Percentiles rank a stretch among this genome's conserved stretches.
Conservation (phyloP, 352 stramenopile species). For the Phytopythium kandeliae region DNA sequence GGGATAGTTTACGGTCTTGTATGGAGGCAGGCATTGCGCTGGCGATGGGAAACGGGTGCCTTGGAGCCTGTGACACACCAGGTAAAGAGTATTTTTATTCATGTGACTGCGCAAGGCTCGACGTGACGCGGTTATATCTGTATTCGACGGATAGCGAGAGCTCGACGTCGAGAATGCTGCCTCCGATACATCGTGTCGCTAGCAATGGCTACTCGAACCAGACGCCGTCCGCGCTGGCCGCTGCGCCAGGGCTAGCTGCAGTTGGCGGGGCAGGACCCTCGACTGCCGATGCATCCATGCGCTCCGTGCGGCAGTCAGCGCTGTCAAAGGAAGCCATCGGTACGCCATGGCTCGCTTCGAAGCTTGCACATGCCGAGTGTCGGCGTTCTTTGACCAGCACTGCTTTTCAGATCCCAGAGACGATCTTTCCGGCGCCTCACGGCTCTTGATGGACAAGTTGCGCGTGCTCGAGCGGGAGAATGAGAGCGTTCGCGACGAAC, state of each 20-base stretch:
- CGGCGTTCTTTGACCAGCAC: background rate
- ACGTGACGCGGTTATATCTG: background rate
- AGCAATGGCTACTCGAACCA: constrained; percentile 5
- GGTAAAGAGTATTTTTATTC: constrained; percentile 1
- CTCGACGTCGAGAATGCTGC: constrained; percentile 5
- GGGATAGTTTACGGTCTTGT: background rate
- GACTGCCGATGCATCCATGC: background rate
- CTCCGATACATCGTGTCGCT: constrained; percentile 1
- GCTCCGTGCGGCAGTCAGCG: background rate
- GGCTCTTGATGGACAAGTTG: constrained; percentile 28
- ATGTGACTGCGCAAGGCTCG: background rate
- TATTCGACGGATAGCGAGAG: background rate
- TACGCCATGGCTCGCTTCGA: too few relatives aligned
- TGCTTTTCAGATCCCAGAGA: background rate
- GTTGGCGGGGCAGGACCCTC: background rate
- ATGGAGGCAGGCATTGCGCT: background rate
- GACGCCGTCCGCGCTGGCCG: background rate
- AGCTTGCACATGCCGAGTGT: background rate
- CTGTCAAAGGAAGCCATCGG: constrained; percentile 1
- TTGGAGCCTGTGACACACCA: background rate
- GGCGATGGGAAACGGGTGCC: too few relatives aligned
- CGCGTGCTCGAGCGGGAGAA: constrained; percentile 54
- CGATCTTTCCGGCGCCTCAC: background rate
- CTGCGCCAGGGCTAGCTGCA: background rate
- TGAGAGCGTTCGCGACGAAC: constrained; percentile 40